These are phyloP conservation scores for Scenedesmus sp. DNA, from an alignment of 163 green algal species.

Conservation along the genomic window DNA sequence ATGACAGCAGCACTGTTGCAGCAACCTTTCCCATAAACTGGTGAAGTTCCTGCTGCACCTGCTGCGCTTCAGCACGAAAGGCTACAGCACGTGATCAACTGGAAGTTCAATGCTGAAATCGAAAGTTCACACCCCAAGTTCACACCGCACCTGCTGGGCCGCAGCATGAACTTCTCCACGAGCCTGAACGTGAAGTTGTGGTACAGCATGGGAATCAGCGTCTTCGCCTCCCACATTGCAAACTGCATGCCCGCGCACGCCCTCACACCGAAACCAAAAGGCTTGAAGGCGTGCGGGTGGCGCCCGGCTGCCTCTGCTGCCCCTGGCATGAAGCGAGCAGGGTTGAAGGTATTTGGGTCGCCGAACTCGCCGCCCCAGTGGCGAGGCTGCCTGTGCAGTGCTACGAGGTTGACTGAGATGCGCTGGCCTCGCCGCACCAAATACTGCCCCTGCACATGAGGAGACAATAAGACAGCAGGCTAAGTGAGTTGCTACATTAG, in stretches of 20 bases:
- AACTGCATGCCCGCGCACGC: conserved; percentile 41
- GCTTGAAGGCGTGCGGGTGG: conserved; percentile 42
- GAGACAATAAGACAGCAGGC: neutral
- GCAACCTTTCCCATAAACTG: too few species aligned
- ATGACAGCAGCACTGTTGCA: neutral
- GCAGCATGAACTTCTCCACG: conserved; percentile 37
- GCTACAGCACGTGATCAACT: too few species aligned
- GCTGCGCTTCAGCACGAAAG: too few species aligned
- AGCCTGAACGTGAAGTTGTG: conserved; percentile 43
- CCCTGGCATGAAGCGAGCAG: conserved; percentile 47
- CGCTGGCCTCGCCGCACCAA: conserved; percentile 47
- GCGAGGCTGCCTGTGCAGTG: conserved; percentile 11
- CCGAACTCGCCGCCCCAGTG: conserved; percentile 47
- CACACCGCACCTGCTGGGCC: conserved; percentile 6
- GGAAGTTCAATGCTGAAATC: neutral
- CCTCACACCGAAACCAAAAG: conserved; percentile 51
- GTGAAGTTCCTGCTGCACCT: too few species aligned
- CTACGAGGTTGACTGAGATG: conserved; percentile 39
- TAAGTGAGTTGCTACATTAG: neutral
- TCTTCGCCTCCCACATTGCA: conserved; percentile 54
- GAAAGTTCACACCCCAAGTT: too few species aligned
- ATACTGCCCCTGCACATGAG: conserved; percentile 29
- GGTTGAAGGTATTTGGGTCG: conserved; percentile 42
- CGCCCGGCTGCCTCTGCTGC: conserved; percentile 14
- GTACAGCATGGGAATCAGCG: conserved; percentile 47